Percentiles rank a stretch among this genome's conserved stretches.
These are phyloP conservation scores for Lactifluus hygrophoroides DNA, from an alignment of 768 basidiomycete genomes.

Conservation along the genomic window DNA sequence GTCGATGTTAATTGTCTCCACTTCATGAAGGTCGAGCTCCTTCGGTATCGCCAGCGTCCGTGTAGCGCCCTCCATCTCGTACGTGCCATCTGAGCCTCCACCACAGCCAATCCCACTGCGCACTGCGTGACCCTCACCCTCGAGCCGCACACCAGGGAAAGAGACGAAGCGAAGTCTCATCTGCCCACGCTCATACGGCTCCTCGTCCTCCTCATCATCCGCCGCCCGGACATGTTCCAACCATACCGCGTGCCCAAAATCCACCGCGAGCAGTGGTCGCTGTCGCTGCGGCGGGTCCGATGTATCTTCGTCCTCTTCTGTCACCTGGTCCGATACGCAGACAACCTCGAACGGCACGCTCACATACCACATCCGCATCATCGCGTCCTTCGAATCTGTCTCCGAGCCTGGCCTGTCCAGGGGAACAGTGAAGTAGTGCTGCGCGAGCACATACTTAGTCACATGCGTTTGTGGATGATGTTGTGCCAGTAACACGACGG, in stretches of 20 bases:
- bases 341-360: slow-evolving; percentile 65
- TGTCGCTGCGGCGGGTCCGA: slow-evolving; percentile 34
- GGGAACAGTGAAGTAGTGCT: slow-evolving; percentile 70
- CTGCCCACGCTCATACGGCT: slow-evolving; percentile 24
- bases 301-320: slow-evolving; percentile 32
- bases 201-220: slow-evolving; percentile 27
- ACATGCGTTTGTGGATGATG: slow-evolving; percentile 54
- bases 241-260: slow-evolving; percentile 82
- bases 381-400: slow-evolving; percentile 36
- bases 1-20: slow-evolving; percentile 74
- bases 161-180: slow-evolving; percentile 64
- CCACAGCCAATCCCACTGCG: slow-evolving; percentile 1
- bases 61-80: slow-evolving; percentile 37
- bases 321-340: slow-evolving; percentile 44
- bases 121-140: slow-evolving; percentile 25
- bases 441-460: slow-evolving; percentile 57
- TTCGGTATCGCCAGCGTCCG: slow-evolving; percentile 55
- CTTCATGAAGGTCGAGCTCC: slow-evolving; percentile 53
- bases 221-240: slow-evolving; percentile 46
- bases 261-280: slow-evolving; percentile 67
- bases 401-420: slow-evolving; percentile 25
- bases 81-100: slow-evolving; percentile 24
- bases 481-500: slow-evolving; percentile 57
- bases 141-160: slow-evolving; percentile 45
- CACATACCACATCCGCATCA: slow-evolving; percentile 67